Conservation (phyloP, 768 basidiomycete genomes). For the Tricholoma hemisulphureum region DNA sequence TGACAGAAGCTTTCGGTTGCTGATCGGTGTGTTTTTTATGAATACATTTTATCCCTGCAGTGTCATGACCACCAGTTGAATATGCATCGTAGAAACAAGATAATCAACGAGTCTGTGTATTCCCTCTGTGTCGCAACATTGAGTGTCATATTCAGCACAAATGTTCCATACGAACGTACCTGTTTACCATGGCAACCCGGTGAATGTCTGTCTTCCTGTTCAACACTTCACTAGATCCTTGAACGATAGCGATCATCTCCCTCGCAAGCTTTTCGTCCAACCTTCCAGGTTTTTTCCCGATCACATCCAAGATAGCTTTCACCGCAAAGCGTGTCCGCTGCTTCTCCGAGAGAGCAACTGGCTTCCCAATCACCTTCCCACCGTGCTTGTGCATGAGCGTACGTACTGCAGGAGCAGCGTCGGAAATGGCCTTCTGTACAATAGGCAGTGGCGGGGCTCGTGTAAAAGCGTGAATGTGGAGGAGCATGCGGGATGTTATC, state of each 20-base stretch:
- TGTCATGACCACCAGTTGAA: too few species aligned
- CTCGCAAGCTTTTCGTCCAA: constrained; percentile 72
- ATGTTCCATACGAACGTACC: constrained; percentile 45
- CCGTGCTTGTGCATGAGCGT: constrained; percentile 55
- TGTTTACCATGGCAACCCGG: constrained; percentile 70
- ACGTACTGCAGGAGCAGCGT: constrained; percentile 71
- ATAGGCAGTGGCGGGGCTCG: constrained; percentile 78
- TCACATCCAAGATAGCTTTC: constrained; percentile 66
- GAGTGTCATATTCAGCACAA: not conserved
- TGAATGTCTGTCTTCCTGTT: constrained; percentile 64
- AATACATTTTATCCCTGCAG: too few species aligned
- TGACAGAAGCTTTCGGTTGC: too few species aligned
- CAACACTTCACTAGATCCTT: constrained; percentile 57
- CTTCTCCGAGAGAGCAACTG: constrained; percentile 74
- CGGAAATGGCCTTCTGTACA: constrained; percentile 66
- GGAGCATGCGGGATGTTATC: constrained; percentile 58
- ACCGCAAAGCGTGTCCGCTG: constrained; percentile 74
- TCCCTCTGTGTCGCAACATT: constrained; percentile 11
- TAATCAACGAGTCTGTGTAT: constrained; percentile 13
- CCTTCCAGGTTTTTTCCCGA: constrained; percentile 53
- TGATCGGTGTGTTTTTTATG: too few species aligned
- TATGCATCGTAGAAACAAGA: too few species aligned
- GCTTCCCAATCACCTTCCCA: constrained; percentile 64
- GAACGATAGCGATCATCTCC: constrained; percentile 72
- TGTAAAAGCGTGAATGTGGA: constrained; percentile 72